Conservation (phyloP, 164 flowering plant genomes). For the Berberis thunbergii region DNA sequence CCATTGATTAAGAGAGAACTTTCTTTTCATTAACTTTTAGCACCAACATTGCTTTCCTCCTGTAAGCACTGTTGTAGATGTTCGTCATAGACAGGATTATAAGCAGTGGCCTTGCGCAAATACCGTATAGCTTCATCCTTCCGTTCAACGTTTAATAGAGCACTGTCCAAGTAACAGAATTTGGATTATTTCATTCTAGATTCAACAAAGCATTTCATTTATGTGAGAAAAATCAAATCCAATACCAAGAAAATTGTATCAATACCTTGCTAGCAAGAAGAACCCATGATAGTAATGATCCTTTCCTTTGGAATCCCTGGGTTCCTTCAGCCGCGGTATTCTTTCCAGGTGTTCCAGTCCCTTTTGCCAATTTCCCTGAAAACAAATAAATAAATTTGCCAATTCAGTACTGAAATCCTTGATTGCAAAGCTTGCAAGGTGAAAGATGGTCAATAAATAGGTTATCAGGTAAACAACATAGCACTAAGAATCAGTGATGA, state of each 20-base stretch:
- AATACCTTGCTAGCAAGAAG: slow-evolving; percentile 65
- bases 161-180: slow-evolving; percentile 25
- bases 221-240: background rate
- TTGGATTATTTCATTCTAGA: background rate
- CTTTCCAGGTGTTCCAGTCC: slow-evolving; percentile 66
- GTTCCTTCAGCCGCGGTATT: slow-evolving; percentile 53
- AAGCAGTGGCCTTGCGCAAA: slow-evolving; percentile 43
- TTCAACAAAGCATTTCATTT: background rate
- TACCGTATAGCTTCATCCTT: slow-evolving; percentile 52
- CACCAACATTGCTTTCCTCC: background rate
- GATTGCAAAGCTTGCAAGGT: background rate
- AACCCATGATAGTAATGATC: slow-evolving; percentile 67
- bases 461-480: too few relatives aligned
- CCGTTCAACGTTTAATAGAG: slow-evolving; percentile 35
- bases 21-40: background rate
- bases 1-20: too few relatives aligned
- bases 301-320: slow-evolving; percentile 63
- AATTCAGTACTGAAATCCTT: background rate
- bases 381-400: background rate
- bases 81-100: slow-evolving; percentile 14
- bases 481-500: background rate
- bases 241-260: background rate
- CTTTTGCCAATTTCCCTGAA: slow-evolving; percentile 49
- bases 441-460: background rate
- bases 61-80: background rate